Evolutionary conservation across 768 basidiomycete species (phyloP).

Genomic region (Boletus insuetus): DNA sequence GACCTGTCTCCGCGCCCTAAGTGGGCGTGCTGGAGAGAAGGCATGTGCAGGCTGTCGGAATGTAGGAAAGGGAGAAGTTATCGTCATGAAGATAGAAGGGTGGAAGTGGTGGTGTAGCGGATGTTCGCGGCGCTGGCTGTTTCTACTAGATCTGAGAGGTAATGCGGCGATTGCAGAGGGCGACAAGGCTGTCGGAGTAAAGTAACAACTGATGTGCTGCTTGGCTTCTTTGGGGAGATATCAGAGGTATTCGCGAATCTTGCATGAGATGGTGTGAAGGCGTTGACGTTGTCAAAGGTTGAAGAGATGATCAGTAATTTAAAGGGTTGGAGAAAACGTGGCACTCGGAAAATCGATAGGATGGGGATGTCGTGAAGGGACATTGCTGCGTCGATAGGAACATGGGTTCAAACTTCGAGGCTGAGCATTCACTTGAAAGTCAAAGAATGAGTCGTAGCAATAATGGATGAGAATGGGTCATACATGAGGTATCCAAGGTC

Average conservation of each 20-base stretch:
- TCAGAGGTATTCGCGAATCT: not conserved
- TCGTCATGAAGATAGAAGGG: not conserved
- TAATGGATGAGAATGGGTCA: no score
- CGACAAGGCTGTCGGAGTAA: not conserved
- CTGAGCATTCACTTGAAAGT: no score
- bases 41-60: conserved; percentile 4
- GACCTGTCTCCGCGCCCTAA: conserved; percentile 14
- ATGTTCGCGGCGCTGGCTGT: not conserved
- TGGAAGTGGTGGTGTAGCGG: not conserved
- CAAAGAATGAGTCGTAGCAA: no score
- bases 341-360: not conserved
- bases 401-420: not conserved
- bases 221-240: not conserved
- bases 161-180: not conserved
- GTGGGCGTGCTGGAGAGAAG: conserved; percentile 18
- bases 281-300: not conserved
- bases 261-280: not conserved
- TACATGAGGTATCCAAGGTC: no score
- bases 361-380: not conserved
- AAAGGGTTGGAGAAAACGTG: not conserved
- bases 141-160: not conserved
- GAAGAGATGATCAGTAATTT: not conserved
- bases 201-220: not conserved
- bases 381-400: not conserved
- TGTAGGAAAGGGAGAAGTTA: not conserved